phyloP scores from a whole-genome alignment of 2,329 filamentous ascomycete species.

The Fusarium subglutinans region DNA sequence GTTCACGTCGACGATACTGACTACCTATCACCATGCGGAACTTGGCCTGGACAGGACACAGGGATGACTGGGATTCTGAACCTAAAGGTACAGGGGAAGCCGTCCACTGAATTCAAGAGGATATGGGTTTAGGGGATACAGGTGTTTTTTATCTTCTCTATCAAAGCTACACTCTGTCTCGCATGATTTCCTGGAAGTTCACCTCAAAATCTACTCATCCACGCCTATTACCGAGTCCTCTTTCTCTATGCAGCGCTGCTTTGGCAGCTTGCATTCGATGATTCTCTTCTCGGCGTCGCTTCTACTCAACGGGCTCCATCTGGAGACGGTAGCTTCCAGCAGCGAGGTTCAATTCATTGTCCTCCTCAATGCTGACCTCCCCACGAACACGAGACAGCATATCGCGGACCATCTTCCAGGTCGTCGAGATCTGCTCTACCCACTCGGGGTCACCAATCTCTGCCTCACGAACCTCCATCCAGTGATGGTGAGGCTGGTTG shows the following conservation, averaged over 20 bases:
- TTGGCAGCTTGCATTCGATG: not conserved
- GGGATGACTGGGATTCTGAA: accelerated
- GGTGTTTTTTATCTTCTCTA: not conserved
- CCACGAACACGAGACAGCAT: not conserved
- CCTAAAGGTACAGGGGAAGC: accelerated
- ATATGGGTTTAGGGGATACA: not conserved
- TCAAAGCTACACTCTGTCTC: too few species aligned
- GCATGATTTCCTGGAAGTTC: not conserved
- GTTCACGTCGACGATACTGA: constrained; percentile 5
- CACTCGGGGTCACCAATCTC: not conserved
- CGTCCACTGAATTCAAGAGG: too few species aligned
- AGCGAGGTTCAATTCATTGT: accelerated
- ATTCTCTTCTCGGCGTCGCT: accelerated
- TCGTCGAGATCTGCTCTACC: not conserved
- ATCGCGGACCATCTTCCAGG: not conserved
- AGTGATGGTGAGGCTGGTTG: not conserved
- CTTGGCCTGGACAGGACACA: too few species aligned
- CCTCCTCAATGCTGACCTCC: accelerated
- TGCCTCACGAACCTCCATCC: not conserved
- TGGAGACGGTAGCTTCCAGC: not conserved
- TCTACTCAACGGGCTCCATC: not conserved
- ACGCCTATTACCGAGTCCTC: not conserved
- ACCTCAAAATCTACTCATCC: not conserved
- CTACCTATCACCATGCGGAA: not conserved
- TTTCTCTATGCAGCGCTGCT: not conserved